Base-by-base conservation (phyloP, 169 alveolate species). In the Eimeria brunetti region DNA sequence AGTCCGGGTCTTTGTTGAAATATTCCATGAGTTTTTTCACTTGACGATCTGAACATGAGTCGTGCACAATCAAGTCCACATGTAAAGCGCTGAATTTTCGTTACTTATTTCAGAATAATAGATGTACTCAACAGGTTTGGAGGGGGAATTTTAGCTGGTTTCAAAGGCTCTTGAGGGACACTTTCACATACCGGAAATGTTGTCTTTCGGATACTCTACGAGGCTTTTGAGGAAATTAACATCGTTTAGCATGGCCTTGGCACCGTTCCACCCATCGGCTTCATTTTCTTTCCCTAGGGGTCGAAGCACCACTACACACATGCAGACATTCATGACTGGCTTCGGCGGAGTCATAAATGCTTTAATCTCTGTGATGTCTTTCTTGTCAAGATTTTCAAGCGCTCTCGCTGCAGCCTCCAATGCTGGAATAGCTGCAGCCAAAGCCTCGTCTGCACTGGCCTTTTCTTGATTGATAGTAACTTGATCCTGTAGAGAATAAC, bases 361-460 rank as follows among this genome's bases (percentile, higher is more conserved):
- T 95, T 97, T 98, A 71, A 98, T 97, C 94, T 98, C 99, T 16
- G 98, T 95, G 86, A 98, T 96, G 83, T 98, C 98, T 58, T 97
- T 96, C 86, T 94, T 95, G 80, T 97, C 97, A 20, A 97, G 93
- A 51, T 95, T 97, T 88, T 95, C 97, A 56, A 98, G 96, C 22
- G 99, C 99, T 51, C 96, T 94, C 41, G 98, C 97, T 18, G 99
- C 99, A 33, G 97, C 97, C 81, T 97, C 99, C 56, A 98, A 95
- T 9, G 98, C 98, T 12, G 99, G 99, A 69, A 97, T 69, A 11
- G 99, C 99, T 51, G 97, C 99, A 67, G 97, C 98, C 78, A 98
- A 94, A 20, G 98, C 98, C 90, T 97, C 97, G 84, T 97, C 98
- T 4, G 99, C 99, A 83, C 98, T 98, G 33, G 95, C 98, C 96